Percentiles rank a stretch among this genome's conserved stretches.
These are phyloP conservation scores for Gaeumannomyces sp. DNA, from an alignment of 2,329 filamentous ascomycete species.

Conservation along the genomic window DNA sequence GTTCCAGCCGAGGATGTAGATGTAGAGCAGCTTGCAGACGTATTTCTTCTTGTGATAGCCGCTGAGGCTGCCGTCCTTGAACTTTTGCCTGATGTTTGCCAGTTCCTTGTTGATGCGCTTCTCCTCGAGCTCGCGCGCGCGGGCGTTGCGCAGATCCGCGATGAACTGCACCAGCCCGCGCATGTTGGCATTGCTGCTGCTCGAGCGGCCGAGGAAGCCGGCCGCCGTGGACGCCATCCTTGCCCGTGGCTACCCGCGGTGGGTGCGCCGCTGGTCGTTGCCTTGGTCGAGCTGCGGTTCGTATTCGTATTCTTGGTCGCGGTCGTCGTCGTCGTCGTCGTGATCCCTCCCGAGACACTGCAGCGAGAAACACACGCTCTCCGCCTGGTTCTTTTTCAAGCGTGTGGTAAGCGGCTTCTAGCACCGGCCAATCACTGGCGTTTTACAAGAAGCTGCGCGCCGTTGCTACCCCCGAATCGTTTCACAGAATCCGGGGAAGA, in stretches of 20 bases:
- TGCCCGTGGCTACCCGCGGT: slow-evolving; percentile 10
- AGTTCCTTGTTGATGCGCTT: slow-evolving; percentile 99
- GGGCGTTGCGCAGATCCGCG: slow-evolving; percentile 88
- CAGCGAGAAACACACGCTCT: too few relatives aligned
- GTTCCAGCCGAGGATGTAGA: slow-evolving; percentile 98
- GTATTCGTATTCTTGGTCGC: background rate
- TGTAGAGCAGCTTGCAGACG: slow-evolving; percentile 98
- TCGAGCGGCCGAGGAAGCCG: slow-evolving; percentile 61
- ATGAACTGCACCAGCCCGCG: slow-evolving; percentile 95
- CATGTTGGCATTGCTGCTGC: slow-evolving; percentile 61
- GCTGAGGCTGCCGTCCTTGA: slow-evolving; percentile 88
- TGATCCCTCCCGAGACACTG: too few relatives aligned
- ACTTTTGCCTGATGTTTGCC: slow-evolving; percentile 96
- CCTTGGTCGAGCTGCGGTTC: background rate
- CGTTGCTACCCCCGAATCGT: background rate
- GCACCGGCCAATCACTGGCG: too few relatives aligned
- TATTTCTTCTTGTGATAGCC: slow-evolving; percentile 99
- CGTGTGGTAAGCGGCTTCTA: too few relatives aligned
- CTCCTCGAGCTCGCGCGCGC: slow-evolving; percentile 92
- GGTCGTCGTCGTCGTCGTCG: slow-evolving; percentile 1
- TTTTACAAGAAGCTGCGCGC: too few relatives aligned
- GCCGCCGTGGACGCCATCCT: slow-evolving; percentile 50
- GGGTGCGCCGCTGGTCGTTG: background rate
- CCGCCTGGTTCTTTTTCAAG: too few relatives aligned
- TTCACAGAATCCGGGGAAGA: background rate